Conservation (phyloP, 352 stramenopile species). For the Phytopythium oedochilum region DNA sequence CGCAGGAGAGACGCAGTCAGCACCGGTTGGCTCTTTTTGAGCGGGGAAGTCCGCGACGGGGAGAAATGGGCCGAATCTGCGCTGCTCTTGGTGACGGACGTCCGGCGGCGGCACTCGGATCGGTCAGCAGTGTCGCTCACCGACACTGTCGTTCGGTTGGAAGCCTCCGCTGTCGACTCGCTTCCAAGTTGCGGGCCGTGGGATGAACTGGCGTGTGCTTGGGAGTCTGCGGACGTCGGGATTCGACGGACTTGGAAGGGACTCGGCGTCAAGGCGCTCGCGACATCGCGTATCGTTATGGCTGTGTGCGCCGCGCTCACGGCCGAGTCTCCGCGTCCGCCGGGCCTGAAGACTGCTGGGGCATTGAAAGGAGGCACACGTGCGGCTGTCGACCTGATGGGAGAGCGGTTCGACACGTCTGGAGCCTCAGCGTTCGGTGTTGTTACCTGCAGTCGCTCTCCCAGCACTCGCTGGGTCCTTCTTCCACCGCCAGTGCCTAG, state of each 20-base stretch:
- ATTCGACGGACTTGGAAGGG: background rate
- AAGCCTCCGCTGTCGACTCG: background rate
- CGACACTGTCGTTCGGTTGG: background rate
- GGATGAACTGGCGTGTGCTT: background rate
- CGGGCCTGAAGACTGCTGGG: constrained; percentile 1
- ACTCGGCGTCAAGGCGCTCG: background rate
- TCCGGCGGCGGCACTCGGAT: constrained; percentile 2
- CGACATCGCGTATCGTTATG: constrained; percentile 14
- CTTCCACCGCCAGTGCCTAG: constrained; percentile 14
- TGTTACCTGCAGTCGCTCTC: background rate
- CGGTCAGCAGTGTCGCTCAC: background rate
- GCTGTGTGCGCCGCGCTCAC: constrained; percentile 2
- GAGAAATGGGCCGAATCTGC: background rate
- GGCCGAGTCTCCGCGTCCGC: background rate
- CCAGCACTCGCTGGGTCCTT: constrained; percentile 11
- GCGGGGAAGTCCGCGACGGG: background rate
- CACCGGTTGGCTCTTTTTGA: background rate
- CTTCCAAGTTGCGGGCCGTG: background rate
- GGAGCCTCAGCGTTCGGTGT: background rate
- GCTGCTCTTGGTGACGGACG: constrained; percentile 3
- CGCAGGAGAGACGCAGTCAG: constrained; percentile 1
- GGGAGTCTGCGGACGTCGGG: background rate
- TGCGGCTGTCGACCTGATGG: background rate
- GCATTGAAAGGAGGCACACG: constrained; percentile 8
- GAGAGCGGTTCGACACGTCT: background rate